These are phyloP conservation scores for Croton laevigatus DNA, from an alignment of 441 rosid genomes.

Conservation along the genomic window DNA sequence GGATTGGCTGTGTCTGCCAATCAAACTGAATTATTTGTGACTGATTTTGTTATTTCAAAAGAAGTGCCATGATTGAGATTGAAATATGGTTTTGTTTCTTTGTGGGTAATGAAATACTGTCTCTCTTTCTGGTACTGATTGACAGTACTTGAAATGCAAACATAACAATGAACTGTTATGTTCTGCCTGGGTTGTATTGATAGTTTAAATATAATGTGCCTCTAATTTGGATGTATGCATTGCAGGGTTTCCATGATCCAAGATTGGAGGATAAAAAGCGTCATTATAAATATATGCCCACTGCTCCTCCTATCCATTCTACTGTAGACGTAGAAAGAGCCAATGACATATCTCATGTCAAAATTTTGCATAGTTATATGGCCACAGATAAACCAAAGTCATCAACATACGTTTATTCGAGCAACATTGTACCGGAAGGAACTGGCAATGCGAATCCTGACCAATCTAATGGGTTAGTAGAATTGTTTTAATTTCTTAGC, in stretches of 20 bases:
- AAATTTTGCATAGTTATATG: constrained; percentile 15
- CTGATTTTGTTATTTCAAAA: not conserved
- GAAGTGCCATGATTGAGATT: constrained; percentile 11
- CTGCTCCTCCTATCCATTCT: constrained; percentile 51
- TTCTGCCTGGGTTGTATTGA: not conserved
- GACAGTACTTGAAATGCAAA: not conserved
- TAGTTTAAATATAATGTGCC: not conserved
- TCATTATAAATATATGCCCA: constrained; percentile 34
- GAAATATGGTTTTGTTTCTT: not conserved
- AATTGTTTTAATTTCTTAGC: constrained; percentile 4
- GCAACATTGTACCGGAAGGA: constrained; percentile 17
- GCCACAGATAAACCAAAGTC: constrained; percentile 21
- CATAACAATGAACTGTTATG: not conserved
- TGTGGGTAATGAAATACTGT: not conserved
- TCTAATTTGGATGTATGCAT: constrained; percentile 23
- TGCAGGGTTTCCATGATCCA: constrained; percentile 42
- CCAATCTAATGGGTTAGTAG: constrained; percentile 38
- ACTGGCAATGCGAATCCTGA: constrained; percentile 22
- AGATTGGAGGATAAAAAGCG: constrained; percentile 31
- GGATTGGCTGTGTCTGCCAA: not conserved
- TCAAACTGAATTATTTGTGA: not conserved
- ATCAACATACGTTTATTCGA: constrained; percentile 6
- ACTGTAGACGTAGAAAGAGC: constrained; percentile 25
- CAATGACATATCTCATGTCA: constrained; percentile 15
- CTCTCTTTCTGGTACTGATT: not conserved